These are phyloP conservation scores for Trametes cinnabarina DNA, from an alignment of 768 basidiomycete genomes.

Conservation along the genomic window DNA sequence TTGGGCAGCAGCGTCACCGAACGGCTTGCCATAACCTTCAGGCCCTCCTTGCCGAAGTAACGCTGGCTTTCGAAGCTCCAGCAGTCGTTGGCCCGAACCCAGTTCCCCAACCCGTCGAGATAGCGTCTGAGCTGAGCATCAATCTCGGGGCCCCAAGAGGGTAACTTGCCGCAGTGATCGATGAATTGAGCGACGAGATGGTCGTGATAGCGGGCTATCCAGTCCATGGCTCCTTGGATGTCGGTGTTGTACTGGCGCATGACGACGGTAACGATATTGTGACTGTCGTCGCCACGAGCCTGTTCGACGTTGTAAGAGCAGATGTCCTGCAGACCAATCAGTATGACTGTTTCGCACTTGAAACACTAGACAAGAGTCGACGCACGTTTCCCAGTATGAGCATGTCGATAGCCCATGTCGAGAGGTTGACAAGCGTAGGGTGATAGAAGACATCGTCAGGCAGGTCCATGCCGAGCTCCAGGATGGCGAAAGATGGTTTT, in stretches of 20 bases:
- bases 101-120: conserved; percentile 27
- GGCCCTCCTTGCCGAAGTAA: background rate
- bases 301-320: background rate
- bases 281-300: background rate
- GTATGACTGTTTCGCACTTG: background rate
- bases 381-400: conserved; percentile 48
- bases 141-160: conserved; percentile 23
- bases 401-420: background rate
- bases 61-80: conserved; percentile 30
- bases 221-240: conserved; percentile 15
- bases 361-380: background rate
- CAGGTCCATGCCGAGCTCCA: conserved; percentile 51
- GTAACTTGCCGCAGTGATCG: conserved; percentile 21
- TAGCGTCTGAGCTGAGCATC: conserved; percentile 25
- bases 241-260: conserved; percentile 19
- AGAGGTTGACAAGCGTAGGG: conserved; percentile 46
- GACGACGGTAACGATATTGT: conserved; percentile 28
- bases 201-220: conserved; percentile 2
- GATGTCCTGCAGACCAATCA: background rate
- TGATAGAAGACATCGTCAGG: conserved; percentile 58
- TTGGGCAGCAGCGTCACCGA: background rate
- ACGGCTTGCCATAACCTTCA: background rate
- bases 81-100: conserved; percentile 23
- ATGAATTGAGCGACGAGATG: background rate
- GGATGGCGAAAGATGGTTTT: conserved; percentile 23